Base-by-base conservation (phyloP, 1,284 basidiomycete species). In the Coniferiporia weirii region DNA sequence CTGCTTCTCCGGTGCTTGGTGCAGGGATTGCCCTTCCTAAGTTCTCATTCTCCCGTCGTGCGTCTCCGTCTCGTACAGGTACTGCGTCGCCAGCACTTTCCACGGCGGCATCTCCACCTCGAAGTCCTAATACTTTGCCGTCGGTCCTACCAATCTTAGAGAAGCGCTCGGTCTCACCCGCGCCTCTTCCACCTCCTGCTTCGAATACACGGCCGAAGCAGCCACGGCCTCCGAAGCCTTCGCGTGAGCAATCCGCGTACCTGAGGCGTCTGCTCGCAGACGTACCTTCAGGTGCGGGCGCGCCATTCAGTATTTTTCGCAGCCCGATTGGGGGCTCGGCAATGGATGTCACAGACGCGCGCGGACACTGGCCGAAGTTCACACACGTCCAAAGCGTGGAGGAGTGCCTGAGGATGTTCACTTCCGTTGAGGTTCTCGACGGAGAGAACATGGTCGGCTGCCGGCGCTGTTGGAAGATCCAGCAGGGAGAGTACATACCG, bases 401-500 rank as follows among this genome's bases (percentile, higher is more conserved):
- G 66, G 86, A 89, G 59, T 92, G 90, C 63, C 72, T 98, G 61
- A 79, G 85, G 61, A 80, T 89, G 72, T 98, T 98, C 71, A 97
- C 93, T 0, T 79, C 87, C 3, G 93, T 96, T 19, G 95, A 98
- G 69, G 83, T 93, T 6, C 75, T 98, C 34, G 92, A 97, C 64
- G 93, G 93, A 0, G 93, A 96, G 65, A 97, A 98, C 67, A 89
- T 87, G 74, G 95, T 97, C 62, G 92, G 93, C 0, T 98, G 95
- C 71, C 81, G 90, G 65, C 81, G 89, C 59, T 98, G 95, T 74
- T 98, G 95, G 95, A 92, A 93, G 74, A 83, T 89, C 50, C 84
- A 81, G 47, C 84, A 92, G 66, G 87, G 87, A 9, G 65, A 77
- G 57, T 79, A 82, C 67, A 70, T 76, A 63, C 69, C 71, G 71